phyloP scores from a whole-genome alignment of 768 basidiomycete genomes.

The Russula vinacea region DNA sequence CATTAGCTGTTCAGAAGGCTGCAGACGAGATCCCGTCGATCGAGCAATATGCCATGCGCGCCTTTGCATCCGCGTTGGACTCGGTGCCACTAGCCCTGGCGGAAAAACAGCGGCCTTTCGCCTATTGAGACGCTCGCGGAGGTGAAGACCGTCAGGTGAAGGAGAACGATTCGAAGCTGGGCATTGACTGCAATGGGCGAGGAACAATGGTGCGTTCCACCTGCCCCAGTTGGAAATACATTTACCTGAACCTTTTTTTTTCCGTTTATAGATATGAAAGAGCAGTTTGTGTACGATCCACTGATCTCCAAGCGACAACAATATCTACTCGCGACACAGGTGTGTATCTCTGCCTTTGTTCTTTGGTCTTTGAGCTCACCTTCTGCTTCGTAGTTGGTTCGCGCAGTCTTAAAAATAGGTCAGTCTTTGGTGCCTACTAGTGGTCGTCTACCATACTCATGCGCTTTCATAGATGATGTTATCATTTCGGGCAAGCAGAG shows the following conservation, averaged over 20 bases:
- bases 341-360: constrained; percentile 37
- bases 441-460: constrained; percentile 4
- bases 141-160: constrained; percentile 87
- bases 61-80: constrained; percentile 95
- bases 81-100: constrained; percentile 94
- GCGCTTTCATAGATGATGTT: constrained; percentile 59
- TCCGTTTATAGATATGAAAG: constrained; percentile 79
- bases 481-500: constrained; percentile 66
- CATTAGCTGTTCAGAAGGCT: constrained; percentile 88
- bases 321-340: constrained; percentile 94
- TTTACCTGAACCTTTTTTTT: neutral
- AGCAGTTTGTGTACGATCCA: constrained; percentile 95
- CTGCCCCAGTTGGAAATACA: neutral
- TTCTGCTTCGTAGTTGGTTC: constrained; percentile 55
- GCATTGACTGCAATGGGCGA: constrained; percentile 87
- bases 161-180: constrained; percentile 80
- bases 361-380: constrained; percentile 2
- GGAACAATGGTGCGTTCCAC: constrained; percentile 71
- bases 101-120: constrained; percentile 93
- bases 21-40: constrained; percentile 98
- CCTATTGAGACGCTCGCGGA: constrained; percentile 97
- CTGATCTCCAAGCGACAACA: constrained; percentile 97
- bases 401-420: constrained; percentile 88
- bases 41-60: constrained; percentile 99
- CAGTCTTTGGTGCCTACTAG: constrained; percentile 33